Evolutionary conservation across 306 rosid genomes (phyloP), one percentile per base, ranked within the genome.

Genomic region (Citrullus colocynthis): DNA sequence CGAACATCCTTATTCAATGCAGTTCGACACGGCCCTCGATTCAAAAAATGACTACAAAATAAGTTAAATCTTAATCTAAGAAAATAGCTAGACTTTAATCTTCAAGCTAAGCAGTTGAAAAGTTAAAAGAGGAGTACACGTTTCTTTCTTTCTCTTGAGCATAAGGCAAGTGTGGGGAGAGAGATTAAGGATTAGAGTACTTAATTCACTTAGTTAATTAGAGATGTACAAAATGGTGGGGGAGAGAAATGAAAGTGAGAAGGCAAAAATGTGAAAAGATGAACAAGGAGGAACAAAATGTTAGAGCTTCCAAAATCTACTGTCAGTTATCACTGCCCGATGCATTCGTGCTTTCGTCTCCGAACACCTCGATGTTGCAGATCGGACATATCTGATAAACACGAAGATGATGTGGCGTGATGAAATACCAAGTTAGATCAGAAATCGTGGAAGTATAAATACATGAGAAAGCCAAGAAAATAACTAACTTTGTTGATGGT

Each of bases 351-450:
- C 84, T 55, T 48, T 89, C 92, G 74, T 87, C 91, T 16, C 89
- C 90, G 48, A 92, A 94, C 66, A 94, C 95, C 86, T 94, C 96
- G 1, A 85, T 71, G 85, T 92, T 94, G 96, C 97, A 94, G 75
- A 94, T 87, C 60, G 98, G 97, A 86, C 97, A 94, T 89, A 86
- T 84, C 97, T 94, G 85, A 80, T 65, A 56, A 74, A 78, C 45
- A 74, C 1, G n/a, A 34, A 21, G 81, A 41, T 37, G 32, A 18
- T 34, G 57, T 52, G n/a, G 7, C 57, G 66, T 54, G 20, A 57
- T 52, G 14, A 1, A 15, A 52, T 0, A 52, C 14, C 6, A 9
- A 65, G 30, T 67, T 18, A 67, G 54, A 67, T 2, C 9, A 71
- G 36, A 81, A 58, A 45, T 37, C 16, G 57, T 17, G 28, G 8